phyloP scores from a whole-genome alignment of 345 rosid species.

The Mangifera indica region DNA sequence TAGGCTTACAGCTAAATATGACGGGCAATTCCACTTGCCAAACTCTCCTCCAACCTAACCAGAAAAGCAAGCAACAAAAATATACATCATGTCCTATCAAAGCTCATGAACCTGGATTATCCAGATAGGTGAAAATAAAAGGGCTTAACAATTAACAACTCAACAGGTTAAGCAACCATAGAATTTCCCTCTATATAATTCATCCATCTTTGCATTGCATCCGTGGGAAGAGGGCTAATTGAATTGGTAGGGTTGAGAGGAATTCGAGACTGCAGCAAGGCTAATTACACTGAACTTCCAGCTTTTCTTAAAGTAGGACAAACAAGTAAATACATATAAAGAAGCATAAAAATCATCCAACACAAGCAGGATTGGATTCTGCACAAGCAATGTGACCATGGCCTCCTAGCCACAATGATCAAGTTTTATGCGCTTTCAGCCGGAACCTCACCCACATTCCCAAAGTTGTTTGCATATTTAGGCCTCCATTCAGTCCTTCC shows the following conservation, averaged over 20 bases:
- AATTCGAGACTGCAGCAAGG: background rate
- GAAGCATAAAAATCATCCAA: conserved; percentile 26
- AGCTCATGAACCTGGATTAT: background rate
- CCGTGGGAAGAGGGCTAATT: background rate
- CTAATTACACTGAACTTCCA: conserved; percentile 46
- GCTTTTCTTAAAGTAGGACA: conserved; percentile 6
- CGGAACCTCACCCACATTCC: conserved; percentile 37
- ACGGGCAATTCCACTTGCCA: background rate
- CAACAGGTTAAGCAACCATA: conserved; percentile 2
- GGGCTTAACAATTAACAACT: background rate
- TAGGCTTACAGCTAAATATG: background rate
- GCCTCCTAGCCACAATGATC: conserved; percentile 19
- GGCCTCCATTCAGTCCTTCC: conserved; percentile 92
- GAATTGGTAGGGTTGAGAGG: background rate
- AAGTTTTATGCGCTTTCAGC: conserved; percentile 33
- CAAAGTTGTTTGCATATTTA: conserved; percentile 42
- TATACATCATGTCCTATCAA: conserved; percentile 20
- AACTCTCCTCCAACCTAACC: background rate
- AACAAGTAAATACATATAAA: conserved; percentile 22
- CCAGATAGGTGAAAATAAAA: background rate
- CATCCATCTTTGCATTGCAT: conserved; percentile 9
- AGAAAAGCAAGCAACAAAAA: background rate
- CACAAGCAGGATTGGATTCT: conserved; percentile 32
- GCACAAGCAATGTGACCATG: conserved; percentile 24
- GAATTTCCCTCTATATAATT: background rate